These are phyloP conservation scores for Eucommia ulmoides DNA, from an alignment of 257 asterid species.

Conservation along the genomic window DNA sequence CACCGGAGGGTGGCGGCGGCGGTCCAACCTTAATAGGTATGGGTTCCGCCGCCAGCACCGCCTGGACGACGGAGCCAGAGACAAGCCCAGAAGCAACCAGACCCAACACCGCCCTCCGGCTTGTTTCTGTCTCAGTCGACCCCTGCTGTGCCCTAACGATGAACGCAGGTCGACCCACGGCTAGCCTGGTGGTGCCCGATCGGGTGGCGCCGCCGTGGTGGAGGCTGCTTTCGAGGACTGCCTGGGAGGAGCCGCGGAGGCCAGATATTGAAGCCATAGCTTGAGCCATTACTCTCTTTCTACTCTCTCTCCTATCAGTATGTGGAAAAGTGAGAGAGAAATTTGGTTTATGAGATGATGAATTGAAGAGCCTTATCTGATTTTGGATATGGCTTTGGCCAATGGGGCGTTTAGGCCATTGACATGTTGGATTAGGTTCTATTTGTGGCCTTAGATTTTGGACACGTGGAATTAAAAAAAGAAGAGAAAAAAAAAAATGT, in stretches of 20 bases:
- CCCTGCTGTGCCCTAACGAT: slow-evolving; percentile 55
- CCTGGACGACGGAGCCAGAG: slow-evolving; percentile 61
- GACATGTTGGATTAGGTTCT: slow-evolving; percentile 21
- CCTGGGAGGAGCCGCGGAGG: slow-evolving; percentile 71
- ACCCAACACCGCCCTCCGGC: slow-evolving; percentile 78
- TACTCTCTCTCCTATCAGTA: neutral
- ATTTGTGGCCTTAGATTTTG: slow-evolving; percentile 8
- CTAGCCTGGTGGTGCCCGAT: slow-evolving; percentile 28
- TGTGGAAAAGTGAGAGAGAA: slow-evolving; percentile 6
- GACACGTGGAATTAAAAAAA: too few relatives aligned
- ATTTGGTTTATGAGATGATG: slow-evolving; percentile 21
- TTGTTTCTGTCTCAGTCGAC: slow-evolving; percentile 49
- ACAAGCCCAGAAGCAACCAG: slow-evolving; percentile 70
- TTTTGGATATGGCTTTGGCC: slow-evolving; percentile 26
- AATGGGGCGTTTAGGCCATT: slow-evolving; percentile 18
- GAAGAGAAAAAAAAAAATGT: too few relatives aligned
- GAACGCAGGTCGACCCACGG: slow-evolving; percentile 33
- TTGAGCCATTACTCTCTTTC: slow-evolving; percentile 26
- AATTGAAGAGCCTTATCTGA: slow-evolving; percentile 28
- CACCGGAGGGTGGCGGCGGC: slow-evolving; percentile 95
- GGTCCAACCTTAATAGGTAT: slow-evolving; percentile 68
- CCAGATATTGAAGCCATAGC: slow-evolving; percentile 82
- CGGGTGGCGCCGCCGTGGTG: slow-evolving; percentile 47
- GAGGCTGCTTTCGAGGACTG: slow-evolving; percentile 75
- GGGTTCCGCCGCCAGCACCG: slow-evolving; percentile 80